A percentile compares a stretch with the other conserved stretches of the same genome.
These are phyloP conservation scores for Puccinia horiana DNA, from an alignment of 1,284 basidiomycete genomes.

Conservation along the genomic window DNA sequence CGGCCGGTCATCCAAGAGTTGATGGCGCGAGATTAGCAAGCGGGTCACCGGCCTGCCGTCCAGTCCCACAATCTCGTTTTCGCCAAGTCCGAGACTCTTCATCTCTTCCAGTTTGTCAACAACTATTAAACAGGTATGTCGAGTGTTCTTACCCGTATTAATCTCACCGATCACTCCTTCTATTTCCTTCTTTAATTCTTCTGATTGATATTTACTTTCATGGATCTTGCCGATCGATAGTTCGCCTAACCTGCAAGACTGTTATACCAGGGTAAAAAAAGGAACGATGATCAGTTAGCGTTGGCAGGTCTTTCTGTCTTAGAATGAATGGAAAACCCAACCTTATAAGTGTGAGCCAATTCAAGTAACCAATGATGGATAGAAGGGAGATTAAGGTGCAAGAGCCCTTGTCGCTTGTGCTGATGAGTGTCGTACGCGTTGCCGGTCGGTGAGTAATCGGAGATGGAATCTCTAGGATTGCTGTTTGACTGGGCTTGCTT, in stretches of 20 bases:
- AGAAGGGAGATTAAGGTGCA: not conserved
- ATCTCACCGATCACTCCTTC: conserved; percentile 23
- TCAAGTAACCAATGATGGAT: conserved; percentile 24
- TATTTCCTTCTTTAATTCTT: conserved; percentile 9
- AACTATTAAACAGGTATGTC: conserved; percentile 46
- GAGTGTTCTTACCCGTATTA: not conserved
- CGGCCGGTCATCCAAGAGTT: conserved; percentile 22
- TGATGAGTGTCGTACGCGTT: not conserved
- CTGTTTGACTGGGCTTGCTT: not conserved
- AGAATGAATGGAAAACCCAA: not conserved
- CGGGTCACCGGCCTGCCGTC: conserved; percentile 37
- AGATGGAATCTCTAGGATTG: not conserved
- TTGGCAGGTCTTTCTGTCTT: not conserved
- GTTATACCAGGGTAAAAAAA: not conserved
- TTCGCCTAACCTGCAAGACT: conserved; percentile 41
- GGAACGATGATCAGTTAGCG: not conserved
- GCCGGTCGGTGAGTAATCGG: not conserved
- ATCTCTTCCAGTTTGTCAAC: conserved; percentile 20
- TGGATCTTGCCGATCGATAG: conserved; percentile 38
- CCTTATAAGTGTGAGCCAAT: conserved; percentile 17
- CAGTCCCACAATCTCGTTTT: conserved; percentile 7
- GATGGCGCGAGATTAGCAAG: not conserved
- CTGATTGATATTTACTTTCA: conserved; percentile 16
- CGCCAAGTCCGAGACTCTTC: conserved; percentile 22
- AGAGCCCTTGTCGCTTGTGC: not conserved